These are phyloP conservation scores for Populus tremula DNA, from an alignment of 345 rosid species.

Conservation along the genomic window DNA sequence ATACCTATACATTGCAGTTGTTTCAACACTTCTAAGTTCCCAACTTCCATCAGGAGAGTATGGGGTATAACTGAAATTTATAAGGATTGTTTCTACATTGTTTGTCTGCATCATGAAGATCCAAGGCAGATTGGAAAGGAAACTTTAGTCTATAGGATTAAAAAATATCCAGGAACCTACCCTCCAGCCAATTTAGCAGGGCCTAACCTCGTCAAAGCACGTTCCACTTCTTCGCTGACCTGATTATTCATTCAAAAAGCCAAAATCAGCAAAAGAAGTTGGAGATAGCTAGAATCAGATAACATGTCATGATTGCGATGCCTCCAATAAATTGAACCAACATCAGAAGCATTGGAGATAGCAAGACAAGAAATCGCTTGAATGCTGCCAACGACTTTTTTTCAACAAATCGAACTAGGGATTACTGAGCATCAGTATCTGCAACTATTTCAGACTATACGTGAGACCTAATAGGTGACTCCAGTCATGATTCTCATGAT, in stretches of 20 bases:
- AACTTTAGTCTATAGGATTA: not conserved
- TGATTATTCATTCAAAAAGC: slow-evolving; percentile 24
- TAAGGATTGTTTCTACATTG: not conserved
- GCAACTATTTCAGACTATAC: not conserved
- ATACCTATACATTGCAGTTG: not conserved
- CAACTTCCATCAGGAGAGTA: not conserved
- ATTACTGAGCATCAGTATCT: not conserved
- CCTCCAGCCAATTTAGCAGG: slow-evolving; percentile 49
- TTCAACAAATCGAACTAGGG: not conserved
- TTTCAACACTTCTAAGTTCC: not conserved
- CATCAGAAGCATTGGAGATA: not conserved
- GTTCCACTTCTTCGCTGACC: slow-evolving; percentile 96
- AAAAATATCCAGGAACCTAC: slow-evolving; percentile 32
- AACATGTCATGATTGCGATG: not conserved
- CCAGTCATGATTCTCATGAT: not conserved
- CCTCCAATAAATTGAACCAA: not conserved
- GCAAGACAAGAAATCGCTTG: not conserved
- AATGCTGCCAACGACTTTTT: not conserved
- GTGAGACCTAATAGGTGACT: not conserved
- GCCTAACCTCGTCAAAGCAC: slow-evolving; percentile 72
- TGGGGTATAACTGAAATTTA: not conserved
- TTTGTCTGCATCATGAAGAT: not conserved
- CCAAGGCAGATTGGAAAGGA: not conserved
- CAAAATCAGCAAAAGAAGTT: slow-evolving; percentile 2
- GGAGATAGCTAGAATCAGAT: not conserved